These are phyloP conservation scores for Dendrocalamus latiflorus DNA, from an alignment of 202 grass and related monocot species.

Conservation along the genomic window DNA sequence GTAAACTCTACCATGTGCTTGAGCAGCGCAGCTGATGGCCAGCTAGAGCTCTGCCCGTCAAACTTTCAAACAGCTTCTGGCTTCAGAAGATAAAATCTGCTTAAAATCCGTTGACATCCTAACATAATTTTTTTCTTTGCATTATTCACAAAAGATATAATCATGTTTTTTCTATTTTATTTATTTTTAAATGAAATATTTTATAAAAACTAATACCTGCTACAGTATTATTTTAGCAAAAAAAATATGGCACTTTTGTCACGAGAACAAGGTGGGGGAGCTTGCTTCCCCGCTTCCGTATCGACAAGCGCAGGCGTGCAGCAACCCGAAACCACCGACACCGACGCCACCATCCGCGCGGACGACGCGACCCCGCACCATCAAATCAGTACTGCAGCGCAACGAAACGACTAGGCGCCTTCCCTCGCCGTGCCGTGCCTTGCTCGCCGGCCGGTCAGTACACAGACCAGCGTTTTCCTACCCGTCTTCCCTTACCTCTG, in stretches of 20 bases:
- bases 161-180: too few relatives aligned
- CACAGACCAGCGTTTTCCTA: not conserved
- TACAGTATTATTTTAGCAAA: too few relatives aligned
- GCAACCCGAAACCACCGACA: conserved; percentile 2
- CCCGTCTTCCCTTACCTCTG: not conserved
- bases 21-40: too few relatives aligned
- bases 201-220: too few relatives aligned
- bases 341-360: not conserved
- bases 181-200: too few relatives aligned
- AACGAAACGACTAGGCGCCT: not conserved
- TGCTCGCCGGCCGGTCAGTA: not conserved
- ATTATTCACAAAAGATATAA: too few relatives aligned
- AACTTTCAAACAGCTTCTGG: too few relatives aligned
- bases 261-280: not conserved
- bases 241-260: not conserved
- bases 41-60: too few relatives aligned
- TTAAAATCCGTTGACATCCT: too few relatives aligned
- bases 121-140: too few relatives aligned
- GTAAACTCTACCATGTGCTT: too few relatives aligned
- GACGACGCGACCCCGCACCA: not conserved
- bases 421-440: not conserved
- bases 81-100: too few relatives aligned
- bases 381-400: not conserved
- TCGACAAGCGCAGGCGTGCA: not conserved
- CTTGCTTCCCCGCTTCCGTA: not conserved